Conservation (phyloP, 805 yeast species). For the Nakazawaea sp. region DNA sequence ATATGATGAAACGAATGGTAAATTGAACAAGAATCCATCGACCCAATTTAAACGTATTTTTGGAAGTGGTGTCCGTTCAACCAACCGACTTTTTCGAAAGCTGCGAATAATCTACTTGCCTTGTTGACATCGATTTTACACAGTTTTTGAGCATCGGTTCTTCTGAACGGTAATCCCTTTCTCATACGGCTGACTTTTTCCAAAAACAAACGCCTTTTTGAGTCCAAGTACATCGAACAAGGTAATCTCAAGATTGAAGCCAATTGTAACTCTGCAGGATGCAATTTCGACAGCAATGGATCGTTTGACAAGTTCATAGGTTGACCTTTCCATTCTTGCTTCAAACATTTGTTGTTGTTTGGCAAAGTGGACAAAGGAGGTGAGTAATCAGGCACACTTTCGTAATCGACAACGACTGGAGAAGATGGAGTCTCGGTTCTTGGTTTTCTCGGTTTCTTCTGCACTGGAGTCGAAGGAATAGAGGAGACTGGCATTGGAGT, state of each 20-base stretch:
- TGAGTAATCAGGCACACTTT: slow-evolving; percentile 73
- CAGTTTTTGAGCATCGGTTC: slow-evolving; percentile 97
- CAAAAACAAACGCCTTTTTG: slow-evolving; percentile 77
- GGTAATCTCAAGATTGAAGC: slow-evolving; percentile 91
- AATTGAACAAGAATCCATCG: neutral
- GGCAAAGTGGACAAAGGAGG: slow-evolving; percentile 68
- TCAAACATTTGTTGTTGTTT: slow-evolving; percentile 60
- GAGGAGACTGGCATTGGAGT: slow-evolving; percentile 14
- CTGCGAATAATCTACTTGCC: slow-evolving; percentile 84
- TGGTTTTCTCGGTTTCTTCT: slow-evolving; percentile 26
- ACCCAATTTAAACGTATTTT: slow-evolving; percentile 28
- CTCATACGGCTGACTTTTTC: slow-evolving; percentile 80
- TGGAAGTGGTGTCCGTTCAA: slow-evolving; percentile 68
- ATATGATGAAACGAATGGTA: neutral
- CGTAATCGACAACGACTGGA: slow-evolving; percentile 55
- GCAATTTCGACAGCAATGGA: slow-evolving; percentile 65
- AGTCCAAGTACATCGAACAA: slow-evolving; percentile 71
- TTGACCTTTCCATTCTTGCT: slow-evolving; percentile 97
- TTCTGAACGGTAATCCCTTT: slow-evolving; percentile 72
- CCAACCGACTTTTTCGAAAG: slow-evolving; percentile 91
- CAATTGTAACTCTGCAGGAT: slow-evolving; percentile 83
- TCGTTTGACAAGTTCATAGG: slow-evolving; percentile 86
- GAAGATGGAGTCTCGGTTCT: slow-evolving; percentile 35
- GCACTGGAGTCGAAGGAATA: slow-evolving; percentile 22
- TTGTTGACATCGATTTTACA: slow-evolving; percentile 96